Evolutionary conservation across 148 eudicot genomes (phyloP).

Genomic region (Camellia lanceoleosa): DNA sequence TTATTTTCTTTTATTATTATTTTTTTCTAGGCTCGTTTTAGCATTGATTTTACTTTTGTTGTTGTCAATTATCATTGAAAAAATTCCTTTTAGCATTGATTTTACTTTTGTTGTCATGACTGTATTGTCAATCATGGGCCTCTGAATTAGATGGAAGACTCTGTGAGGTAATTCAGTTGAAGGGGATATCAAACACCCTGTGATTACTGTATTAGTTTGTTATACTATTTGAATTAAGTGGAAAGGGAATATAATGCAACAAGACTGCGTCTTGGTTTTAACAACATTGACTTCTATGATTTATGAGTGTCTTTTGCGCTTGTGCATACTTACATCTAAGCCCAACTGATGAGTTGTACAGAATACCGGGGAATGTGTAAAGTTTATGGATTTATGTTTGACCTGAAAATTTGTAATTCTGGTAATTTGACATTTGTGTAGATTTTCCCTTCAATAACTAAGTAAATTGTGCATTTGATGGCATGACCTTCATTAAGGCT

Average conservation of each 20-base stretch:
- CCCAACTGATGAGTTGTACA: background rate
- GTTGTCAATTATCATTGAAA: no score
- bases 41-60: no score
- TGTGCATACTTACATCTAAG: background rate
- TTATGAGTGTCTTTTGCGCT: background rate
- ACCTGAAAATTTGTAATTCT: constrained; percentile 5
- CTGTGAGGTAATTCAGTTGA: background rate
- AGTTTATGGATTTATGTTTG: background rate
- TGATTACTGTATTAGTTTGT: background rate
- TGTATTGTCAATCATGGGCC: no score
- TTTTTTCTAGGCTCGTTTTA: background rate
- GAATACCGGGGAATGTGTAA: background rate
- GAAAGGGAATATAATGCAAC: background rate
- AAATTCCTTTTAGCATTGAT: no score
- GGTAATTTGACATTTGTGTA: no score
- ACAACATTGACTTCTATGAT: background rate
- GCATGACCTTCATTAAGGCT: no score
- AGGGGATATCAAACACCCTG: background rate
- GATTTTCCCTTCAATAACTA: no score
- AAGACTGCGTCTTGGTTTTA: background rate
- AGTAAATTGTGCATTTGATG: no score
- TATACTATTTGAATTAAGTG: background rate
- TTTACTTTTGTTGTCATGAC: no score
- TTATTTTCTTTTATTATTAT: background rate
- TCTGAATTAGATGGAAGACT: background rate